Evolutionary conservation across 768 basidiomycete genomes (phyloP).

Genomic region (Macrocybe gigantea): DNA sequence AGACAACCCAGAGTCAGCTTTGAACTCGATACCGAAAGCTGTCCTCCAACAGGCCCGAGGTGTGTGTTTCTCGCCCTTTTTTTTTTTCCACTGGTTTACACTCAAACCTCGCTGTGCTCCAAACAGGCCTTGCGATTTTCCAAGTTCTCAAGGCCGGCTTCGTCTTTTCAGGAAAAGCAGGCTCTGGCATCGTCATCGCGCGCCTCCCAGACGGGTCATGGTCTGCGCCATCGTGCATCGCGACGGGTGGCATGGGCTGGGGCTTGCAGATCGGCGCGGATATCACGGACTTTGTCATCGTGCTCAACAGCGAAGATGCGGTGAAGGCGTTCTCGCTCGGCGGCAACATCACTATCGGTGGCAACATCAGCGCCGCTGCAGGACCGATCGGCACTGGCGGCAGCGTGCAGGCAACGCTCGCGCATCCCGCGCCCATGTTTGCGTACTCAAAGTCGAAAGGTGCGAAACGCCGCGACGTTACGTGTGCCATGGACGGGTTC

Average conservation of each 20-base stretch:
- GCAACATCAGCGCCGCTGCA: conserved; percentile 77
- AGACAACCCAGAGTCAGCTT: conserved; percentile 77
- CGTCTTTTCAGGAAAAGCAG: conserved; percentile 92
- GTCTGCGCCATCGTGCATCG: conserved; percentile 96
- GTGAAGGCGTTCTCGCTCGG: conserved; percentile 93
- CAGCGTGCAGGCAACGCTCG: conserved; percentile 78
- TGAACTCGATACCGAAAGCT: conserved; percentile 91
- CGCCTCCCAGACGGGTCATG: conserved; percentile 92
- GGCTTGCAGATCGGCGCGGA: conserved; percentile 96
- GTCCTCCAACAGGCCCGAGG: conserved; percentile 89
- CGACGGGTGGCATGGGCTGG: conserved; percentile 92
- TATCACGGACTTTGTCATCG: conserved; percentile 92
- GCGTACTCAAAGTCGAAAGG: conserved; percentile 95
- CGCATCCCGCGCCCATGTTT: conserved; percentile 96
- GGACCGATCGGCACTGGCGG: conserved; percentile 95
- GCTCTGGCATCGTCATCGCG: conserved; percentile 89
- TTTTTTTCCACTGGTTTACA: not conserved
- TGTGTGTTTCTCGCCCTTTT: conserved; percentile 20
- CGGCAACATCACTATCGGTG: conserved; percentile 95
- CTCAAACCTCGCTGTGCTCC: not conserved
- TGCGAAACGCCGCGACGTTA: conserved; percentile 23
- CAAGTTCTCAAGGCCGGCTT: conserved; percentile 92
- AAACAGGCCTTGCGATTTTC: conserved; percentile 85
- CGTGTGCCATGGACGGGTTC: conserved; percentile 1
- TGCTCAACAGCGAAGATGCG: conserved; percentile 94